Percentiles rank a stretch among this genome's conserved stretches.
Conservation (phyloP, 2,329 filamentous ascomycete species). For the Cercospora zeina region DNA sequence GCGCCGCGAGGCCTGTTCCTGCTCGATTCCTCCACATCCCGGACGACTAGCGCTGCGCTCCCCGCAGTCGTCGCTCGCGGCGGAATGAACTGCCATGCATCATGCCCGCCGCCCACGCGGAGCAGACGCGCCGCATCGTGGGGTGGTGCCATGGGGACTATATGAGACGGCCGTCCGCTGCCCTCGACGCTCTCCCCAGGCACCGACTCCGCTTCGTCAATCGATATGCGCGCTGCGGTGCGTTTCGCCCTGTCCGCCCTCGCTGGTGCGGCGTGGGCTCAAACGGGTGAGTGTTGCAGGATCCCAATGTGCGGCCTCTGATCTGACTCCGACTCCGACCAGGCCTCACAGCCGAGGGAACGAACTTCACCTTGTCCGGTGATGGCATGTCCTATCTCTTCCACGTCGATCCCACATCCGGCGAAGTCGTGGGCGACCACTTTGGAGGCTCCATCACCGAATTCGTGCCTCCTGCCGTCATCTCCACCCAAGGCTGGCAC, state of each 20-base stretch:
- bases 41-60: not conserved
- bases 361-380: conserved; percentile 59
- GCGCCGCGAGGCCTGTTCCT: conserved; percentile 10
- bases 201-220: not conserved
- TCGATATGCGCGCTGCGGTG: not conserved
- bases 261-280: conserved; percentile 6
- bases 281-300: conserved; percentile 5
- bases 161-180: not conserved
- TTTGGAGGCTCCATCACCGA: conserved; percentile 60
- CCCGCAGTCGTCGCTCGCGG: conserved; percentile 5
- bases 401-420: conserved; percentile 58
- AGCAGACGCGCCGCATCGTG: not conserved
- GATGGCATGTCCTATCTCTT: conserved; percentile 62
- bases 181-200: not conserved
- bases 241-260: not conserved
- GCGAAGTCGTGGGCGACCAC: conserved; percentile 62
- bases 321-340: conserved; percentile 9
- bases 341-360: conserved; percentile 58
- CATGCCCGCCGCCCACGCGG: not conserved
- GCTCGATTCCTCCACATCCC: conserved; percentile 17
- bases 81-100: conserved; percentile 7
- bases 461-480: conserved; percentile 48
- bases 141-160: not conserved
- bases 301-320: not conserved
- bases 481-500: conserved; percentile 55